phyloP scores from a whole-genome alignment of 2,329 filamentous ascomycete genomes.

The Fusarium sp. region DNA sequence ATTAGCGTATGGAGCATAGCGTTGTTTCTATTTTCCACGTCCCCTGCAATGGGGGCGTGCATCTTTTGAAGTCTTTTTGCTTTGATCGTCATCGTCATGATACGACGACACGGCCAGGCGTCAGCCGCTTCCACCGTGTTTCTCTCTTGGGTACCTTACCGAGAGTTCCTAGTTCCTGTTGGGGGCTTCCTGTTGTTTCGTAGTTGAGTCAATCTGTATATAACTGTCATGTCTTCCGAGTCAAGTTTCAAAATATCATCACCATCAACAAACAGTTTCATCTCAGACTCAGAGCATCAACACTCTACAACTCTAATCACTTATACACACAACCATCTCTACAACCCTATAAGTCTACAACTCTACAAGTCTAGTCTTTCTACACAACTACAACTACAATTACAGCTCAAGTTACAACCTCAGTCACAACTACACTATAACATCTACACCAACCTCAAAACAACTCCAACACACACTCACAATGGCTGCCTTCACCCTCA shows the following conservation, averaged over 20 bases:
- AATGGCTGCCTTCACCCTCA: constrained; percentile 52
- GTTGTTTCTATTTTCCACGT: constrained; percentile 46
- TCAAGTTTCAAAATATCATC: constrained; percentile 24
- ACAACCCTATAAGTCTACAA: too few relatives aligned
- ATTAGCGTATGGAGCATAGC: constrained; percentile 15
- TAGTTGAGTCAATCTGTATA: constrained; percentile 28
- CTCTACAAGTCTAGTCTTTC: constrained; percentile 1
- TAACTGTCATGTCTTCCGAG: constrained; percentile 29
- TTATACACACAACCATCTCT: constrained; percentile 8
- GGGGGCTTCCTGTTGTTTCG: constrained; percentile 8
- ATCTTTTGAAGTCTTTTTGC: constrained; percentile 17
- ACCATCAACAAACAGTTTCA: constrained; percentile 27
- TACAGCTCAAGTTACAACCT: constrained; percentile 10
- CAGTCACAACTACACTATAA: constrained; percentile 7
- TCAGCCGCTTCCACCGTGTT: constrained; percentile 35
- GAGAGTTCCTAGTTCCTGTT: constrained; percentile 14
- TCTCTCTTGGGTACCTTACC: constrained; percentile 4
- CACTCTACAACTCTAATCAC: constrained; percentile 10
- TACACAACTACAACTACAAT: neutral
- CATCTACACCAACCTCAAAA: neutral
- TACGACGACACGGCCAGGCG: constrained; percentile 36
- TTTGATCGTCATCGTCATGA: constrained; percentile 37
- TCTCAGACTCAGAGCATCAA: constrained; percentile 22
- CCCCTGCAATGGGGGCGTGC: constrained; percentile 11
- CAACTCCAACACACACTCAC: constrained; percentile 20